Conservation (phyloP, 305 asterid species). For the Fraxinus velutina region DNA sequence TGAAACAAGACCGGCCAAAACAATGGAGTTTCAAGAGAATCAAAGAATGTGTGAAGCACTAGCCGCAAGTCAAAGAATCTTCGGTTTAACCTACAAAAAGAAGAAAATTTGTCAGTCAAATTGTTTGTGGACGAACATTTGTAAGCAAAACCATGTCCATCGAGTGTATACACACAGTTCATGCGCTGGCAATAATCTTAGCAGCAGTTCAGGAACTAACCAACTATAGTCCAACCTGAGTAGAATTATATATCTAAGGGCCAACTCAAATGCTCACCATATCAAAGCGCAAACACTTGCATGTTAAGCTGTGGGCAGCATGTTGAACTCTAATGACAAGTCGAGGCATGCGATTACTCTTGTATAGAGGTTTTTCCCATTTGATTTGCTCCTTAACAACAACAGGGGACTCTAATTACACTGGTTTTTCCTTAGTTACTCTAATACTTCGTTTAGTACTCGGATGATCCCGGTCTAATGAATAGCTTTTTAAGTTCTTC, state of each 20-base stretch:
- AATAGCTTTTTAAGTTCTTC: not conserved
- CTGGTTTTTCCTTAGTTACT: not conserved
- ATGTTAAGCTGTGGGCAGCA: not conserved
- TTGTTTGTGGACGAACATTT: not conserved
- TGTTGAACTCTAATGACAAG: not conserved
- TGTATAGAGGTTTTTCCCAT: not conserved
- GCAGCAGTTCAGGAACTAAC: not conserved
- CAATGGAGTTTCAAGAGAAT: conserved; percentile 22
- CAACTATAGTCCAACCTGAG: not conserved
- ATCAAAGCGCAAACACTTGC: not conserved
- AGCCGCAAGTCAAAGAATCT: conserved; percentile 11
- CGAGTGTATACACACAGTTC: not conserved
- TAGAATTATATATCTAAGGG: not conserved
- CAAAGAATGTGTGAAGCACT: conserved; percentile 24
- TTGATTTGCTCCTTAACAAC: not conserved
- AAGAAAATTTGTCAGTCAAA: not conserved
- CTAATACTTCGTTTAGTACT: not conserved
- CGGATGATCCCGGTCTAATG: not conserved
- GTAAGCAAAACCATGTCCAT: not conserved
- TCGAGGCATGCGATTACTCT: not conserved
- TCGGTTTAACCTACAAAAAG: conserved; percentile 34
- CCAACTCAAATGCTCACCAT: not conserved
- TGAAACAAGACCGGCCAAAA: conserved; percentile 11
- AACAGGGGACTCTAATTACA: not conserved
- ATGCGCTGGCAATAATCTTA: not conserved